These are phyloP conservation scores for Ambrosia artemisiifolia DNA, from an alignment of 129 eudicot genomes.

Conservation along the genomic window DNA sequence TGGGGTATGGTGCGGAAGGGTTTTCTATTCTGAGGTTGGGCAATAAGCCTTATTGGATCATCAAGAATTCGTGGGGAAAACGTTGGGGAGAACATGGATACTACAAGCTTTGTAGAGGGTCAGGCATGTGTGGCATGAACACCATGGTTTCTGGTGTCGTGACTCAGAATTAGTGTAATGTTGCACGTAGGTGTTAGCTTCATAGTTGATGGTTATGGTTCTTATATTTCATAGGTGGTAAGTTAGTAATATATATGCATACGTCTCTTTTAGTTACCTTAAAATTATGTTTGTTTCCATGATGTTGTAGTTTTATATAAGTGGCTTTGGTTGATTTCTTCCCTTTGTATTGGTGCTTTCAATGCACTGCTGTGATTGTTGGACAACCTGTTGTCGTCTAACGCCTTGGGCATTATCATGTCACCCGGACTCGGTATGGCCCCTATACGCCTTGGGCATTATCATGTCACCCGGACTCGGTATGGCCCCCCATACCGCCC, in stretches of 20 bases:
- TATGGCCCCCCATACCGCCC: too few relatives aligned
- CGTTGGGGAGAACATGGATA: conserved; percentile 87
- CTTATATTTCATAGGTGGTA: background rate
- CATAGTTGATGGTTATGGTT: background rate
- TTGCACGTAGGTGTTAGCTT: background rate
- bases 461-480: too few relatives aligned
- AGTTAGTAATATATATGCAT: background rate
- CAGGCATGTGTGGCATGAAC: conserved; percentile 79
- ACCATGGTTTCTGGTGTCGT: conserved; percentile 84
- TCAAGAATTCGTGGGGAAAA: conserved; percentile 91
- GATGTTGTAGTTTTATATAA: too few relatives aligned
- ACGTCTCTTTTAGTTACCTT: background rate
- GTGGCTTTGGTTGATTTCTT: too few relatives aligned
- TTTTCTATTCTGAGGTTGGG: conserved; percentile 78
- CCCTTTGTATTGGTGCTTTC: too few relatives aligned
- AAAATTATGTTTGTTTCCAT: background rate
- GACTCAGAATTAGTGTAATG: conserved; percentile 28
- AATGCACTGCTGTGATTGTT: too few relatives aligned
- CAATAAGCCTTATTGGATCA: conserved; percentile 77
- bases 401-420: too few relatives aligned
- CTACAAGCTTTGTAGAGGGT: conserved; percentile 68
- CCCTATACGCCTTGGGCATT: too few relatives aligned
- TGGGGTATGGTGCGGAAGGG: conserved; percentile 78
- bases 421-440: too few relatives aligned
- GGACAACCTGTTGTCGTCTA: too few relatives aligned